Percentiles rank a stretch among this genome's conserved stretches.
These are phyloP conservation scores for Oropetium thomaeum DNA, from an alignment of 176 grass and related monocot species.

Conservation along the genomic window DNA sequence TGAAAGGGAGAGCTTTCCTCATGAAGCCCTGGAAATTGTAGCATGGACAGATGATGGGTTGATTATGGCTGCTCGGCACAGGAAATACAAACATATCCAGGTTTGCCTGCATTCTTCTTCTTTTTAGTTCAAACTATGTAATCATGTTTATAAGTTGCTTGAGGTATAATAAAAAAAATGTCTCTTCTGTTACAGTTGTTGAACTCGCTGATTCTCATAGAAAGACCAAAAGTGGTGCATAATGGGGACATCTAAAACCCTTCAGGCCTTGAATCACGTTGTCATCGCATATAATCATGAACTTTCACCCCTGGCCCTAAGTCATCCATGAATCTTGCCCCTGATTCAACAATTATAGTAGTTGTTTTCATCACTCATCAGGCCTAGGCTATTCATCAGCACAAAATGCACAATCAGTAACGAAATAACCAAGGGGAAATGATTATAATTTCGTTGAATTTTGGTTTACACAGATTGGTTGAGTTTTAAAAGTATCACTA, in stretches of 20 bases:
- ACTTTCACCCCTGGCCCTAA: neutral
- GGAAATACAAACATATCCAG: constrained; percentile 68
- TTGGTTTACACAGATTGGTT: neutral
- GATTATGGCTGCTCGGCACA: constrained; percentile 70
- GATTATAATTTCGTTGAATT: neutral
- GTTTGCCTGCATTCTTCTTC: constrained; percentile 7
- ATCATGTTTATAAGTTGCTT: neutral
- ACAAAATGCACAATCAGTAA: neutral
- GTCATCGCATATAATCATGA: neutral
- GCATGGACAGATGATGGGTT: constrained; percentile 80
- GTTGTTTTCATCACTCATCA: neutral
- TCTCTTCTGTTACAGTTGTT: neutral
- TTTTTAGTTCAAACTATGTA: neutral
- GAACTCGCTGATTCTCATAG: neutral
- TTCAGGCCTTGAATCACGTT: neutral
- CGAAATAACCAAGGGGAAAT: neutral
- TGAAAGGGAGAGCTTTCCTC: constrained; percentile 68
- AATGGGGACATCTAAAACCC: neutral
- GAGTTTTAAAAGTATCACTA: neutral
- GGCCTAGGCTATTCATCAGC: neutral
- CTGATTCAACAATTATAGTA: neutral
- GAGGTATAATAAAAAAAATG: neutral
- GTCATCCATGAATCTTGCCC: neutral
- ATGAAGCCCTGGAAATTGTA: constrained; percentile 59
- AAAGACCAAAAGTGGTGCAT: neutral